Percentiles rank a stretch among this genome's conserved stretches.
Conservation (phyloP, 495 filamentous ascomycete species). For the Tuber microsphaerosporum region DNA sequence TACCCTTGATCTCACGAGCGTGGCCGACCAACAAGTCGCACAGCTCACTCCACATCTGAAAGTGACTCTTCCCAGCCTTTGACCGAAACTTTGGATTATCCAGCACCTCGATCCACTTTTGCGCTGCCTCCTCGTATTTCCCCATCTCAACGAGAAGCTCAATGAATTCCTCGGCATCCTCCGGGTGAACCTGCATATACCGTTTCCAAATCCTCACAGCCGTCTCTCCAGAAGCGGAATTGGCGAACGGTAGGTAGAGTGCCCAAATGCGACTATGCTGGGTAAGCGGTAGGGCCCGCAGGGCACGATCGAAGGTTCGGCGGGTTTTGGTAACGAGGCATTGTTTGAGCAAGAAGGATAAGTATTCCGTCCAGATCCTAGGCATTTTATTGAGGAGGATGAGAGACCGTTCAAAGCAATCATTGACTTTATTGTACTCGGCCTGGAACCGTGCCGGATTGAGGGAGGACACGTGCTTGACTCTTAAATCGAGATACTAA, state of each 20-base stretch:
- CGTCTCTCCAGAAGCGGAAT: conserved; percentile 83
- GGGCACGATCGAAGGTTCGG: conserved; percentile 84
- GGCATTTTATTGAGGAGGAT: conserved; percentile 99
- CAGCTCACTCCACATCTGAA: conserved; percentile 97
- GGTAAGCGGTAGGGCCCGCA: conserved; percentile 89
- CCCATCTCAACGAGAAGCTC: conserved; percentile 74
- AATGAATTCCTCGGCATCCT: conserved; percentile 92
- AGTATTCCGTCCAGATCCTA: conserved; percentile 95
- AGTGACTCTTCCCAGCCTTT: conserved; percentile 87
- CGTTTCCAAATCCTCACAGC: conserved; percentile 89
- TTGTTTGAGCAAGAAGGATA: conserved; percentile 81
- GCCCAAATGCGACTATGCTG: conserved; percentile 98
- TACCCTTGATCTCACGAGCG: conserved; percentile 76
- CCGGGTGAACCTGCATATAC: conserved; percentile 97
- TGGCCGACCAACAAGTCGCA: conserved; percentile 91
- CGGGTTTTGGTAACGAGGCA: conserved; percentile 86
- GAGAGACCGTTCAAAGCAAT: conserved; percentile 87
- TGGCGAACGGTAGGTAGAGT: conserved; percentile 84
- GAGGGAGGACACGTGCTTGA: conserved; percentile 70
- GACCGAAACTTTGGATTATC: conserved; percentile 88
- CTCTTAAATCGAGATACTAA: conserved; percentile 81
- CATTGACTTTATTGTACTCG: conserved; percentile 89
- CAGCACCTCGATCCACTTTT: conserved; percentile 86
- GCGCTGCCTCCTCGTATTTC: conserved; percentile 84
- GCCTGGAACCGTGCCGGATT: conserved; percentile 73